Base-by-base conservation (phyloP, 345 rosid species). In the Alliaria petiolata region DNA sequence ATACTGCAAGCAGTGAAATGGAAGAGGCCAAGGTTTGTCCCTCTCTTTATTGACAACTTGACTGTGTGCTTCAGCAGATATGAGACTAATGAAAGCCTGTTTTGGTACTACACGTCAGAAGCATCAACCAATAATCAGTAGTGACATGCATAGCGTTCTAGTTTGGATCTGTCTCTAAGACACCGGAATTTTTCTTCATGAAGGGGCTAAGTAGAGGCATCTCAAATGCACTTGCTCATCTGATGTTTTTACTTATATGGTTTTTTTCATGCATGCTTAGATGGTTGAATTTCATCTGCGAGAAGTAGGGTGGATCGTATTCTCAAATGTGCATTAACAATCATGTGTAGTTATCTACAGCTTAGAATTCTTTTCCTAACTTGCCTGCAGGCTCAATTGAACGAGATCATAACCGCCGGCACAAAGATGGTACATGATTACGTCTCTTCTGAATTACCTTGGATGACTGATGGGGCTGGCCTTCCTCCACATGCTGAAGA, bases 381-480 rank as follows among this genome's bases (percentile, higher is more conserved):
- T 60, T 60, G 33, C 72, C 39, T 67, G 65, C 86, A 95, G 98
- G 86, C 92, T 66, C 93, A 90, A 82, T 77, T 95, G 80, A 89
- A 92, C 78, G 93, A 89, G 75, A 90, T 95, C 46, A 88, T 95
- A 56, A 92, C 83, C 35, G 70, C 81, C 13, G 87, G 87, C 67
- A 70, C 70, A 72, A 95, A 83, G 81, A 22, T 81, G 77, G 72
- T 52, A 55, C 62, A 67, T 49, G 81, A 78, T 77, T 83, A 77
- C 67, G 88, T 71, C 55, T 76, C 82, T 47, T 83, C 84, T 54
- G 95, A 90, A 66, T 83, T 47, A 72, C 97, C 95, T 73, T 95
- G 99, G 99, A 92, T 89, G 98, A 76, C 79, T 62, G 98, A 95
- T 86, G 99, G 98, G 67, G 96, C 85, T 83, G 98, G 99, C 70